Evolutionary conservation across 2,329 filamentous ascomycete genomes (phyloP).

Genomic region (Xylaria polymorpha): DNA sequence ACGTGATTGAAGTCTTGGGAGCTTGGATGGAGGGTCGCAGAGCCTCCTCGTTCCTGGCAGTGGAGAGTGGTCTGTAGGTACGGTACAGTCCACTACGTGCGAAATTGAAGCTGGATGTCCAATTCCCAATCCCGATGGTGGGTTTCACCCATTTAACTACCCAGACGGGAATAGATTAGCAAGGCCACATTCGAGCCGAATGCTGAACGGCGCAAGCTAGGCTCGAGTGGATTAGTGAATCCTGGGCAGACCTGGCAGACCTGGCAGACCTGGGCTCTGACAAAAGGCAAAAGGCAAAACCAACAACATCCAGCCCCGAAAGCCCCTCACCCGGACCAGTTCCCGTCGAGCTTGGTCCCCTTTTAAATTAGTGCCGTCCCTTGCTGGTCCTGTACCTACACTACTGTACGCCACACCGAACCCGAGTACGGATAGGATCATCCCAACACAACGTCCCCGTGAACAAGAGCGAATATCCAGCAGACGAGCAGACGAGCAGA

Average conservation of each 20-base stretch:
- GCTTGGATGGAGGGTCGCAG: background rate
- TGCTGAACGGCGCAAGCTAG: conserved; percentile 20
- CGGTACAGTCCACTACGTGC: background rate
- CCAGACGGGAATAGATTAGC: conserved; percentile 28
- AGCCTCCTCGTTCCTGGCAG: background rate
- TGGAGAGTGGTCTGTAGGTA: background rate
- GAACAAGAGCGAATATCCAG: background rate
- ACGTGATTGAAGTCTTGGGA: conserved; percentile 12
- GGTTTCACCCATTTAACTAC: conserved; percentile 22
- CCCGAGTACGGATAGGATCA: background rate
- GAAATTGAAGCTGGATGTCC: conserved; percentile 27
- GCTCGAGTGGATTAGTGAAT: conserved; percentile 19
- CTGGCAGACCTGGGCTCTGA: background rate
- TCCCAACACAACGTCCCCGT: background rate
- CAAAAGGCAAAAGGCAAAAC: conserved; percentile 17
- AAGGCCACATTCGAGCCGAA: conserved; percentile 15
- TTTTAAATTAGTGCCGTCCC: conserved; percentile 8
- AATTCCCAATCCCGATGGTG: conserved; percentile 10
- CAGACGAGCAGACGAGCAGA: background rate
- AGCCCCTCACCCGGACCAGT: conserved; percentile 10
- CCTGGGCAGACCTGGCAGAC: background rate
- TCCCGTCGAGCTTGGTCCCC: conserved; percentile 6
- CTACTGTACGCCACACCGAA: background rate
- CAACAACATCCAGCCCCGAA: conserved; percentile 19
- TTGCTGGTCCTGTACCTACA: background rate